phyloP scores from a whole-genome alignment of 768 basidiomycete species.

The Dictyophora rubrovolvata region DNA sequence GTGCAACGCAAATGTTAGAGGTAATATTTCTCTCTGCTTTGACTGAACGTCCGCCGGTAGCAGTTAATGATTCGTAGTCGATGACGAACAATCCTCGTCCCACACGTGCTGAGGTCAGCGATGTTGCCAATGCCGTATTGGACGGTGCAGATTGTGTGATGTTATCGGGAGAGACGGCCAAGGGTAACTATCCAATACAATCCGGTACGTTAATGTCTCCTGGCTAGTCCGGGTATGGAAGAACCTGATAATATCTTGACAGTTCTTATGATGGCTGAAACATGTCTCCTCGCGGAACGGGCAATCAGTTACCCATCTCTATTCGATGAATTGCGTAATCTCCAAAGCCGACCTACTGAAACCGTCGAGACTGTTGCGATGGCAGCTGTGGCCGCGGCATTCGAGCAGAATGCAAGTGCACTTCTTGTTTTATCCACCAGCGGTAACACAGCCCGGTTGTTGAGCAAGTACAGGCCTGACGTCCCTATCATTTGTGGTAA shows the following conservation, averaged over 20 bases:
- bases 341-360: constrained; percentile 80
- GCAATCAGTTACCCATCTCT: constrained; percentile 93
- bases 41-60: not conserved
- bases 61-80: constrained; percentile 39
- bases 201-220: constrained; percentile 49
- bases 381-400: constrained; percentile 89
- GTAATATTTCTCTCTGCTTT: constrained; percentile 26
- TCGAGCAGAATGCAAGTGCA: constrained; percentile 90
- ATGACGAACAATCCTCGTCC: constrained; percentile 99
- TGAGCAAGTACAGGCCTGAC: constrained; percentile 92
- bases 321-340: constrained; percentile 75
- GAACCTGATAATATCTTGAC: not conserved
- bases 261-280: constrained; percentile 99
- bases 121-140: constrained; percentile 97
- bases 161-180: constrained; percentile 98
- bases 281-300: constrained; percentile 90
- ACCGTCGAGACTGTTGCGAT: constrained; percentile 95
- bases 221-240: constrained; percentile 4
- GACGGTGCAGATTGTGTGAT: constrained; percentile 99
- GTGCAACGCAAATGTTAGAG: constrained; percentile 99
- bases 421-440: constrained; percentile 95
- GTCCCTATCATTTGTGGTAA: constrained; percentile 91
- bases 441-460: constrained; percentile 88
- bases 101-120: constrained; percentile 97
- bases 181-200: constrained; percentile 92